Conservation (phyloP, 805 yeast species). For the Cyberlindnera xylosilytica region DNA sequence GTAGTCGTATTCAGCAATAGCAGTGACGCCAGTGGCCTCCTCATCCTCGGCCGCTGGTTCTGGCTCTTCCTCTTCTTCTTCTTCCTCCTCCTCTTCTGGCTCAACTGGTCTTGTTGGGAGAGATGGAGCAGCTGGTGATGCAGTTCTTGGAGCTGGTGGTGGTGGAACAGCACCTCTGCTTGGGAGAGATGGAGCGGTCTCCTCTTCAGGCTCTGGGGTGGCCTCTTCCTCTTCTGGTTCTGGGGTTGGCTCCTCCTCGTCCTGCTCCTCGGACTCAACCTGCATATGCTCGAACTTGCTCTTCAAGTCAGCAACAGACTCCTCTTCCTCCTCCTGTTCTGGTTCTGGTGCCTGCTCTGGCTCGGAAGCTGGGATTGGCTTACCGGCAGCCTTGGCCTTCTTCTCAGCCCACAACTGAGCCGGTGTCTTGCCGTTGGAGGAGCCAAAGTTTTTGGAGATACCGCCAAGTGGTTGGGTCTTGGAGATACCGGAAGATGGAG, state of each 20-base stretch:
- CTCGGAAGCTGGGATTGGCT: constrained; percentile 13
- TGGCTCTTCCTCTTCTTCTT: constrained; percentile 10
- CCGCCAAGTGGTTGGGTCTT: constrained; percentile 52
- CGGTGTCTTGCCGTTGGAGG: constrained; percentile 81
- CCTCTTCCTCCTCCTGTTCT: constrained; percentile 28
- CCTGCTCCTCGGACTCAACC: constrained; percentile 22
- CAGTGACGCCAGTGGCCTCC: constrained; percentile 37
- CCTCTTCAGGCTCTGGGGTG: constrained; percentile 2
- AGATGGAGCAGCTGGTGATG: constrained; percentile 26
- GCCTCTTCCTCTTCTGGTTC: constrained; percentile 12
- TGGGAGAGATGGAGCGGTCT: constrained; percentile 18
- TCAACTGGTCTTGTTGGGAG: constrained; percentile 4
- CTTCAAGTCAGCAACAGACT: constrained; percentile 33
- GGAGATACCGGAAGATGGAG: constrained; percentile 22
- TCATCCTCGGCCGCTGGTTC: constrained; percentile 16
- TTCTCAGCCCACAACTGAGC: constrained; percentile 97
- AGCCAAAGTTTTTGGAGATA: constrained; percentile 54
- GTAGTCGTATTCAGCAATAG: constrained; percentile 83
- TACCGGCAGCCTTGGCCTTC: constrained; percentile 39
- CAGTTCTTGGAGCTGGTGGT: constrained; percentile 20
- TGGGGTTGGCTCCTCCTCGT: constrained; percentile 24
- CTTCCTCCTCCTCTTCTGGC: constrained; percentile 16
- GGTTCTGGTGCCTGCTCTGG: constrained; percentile 28
- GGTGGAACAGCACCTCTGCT: constrained; percentile 20
- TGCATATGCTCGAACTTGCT: constrained; percentile 35